A percentile compares a stretch with the other conserved stretches of the same genome.
Conservation (phyloP, 495 filamentous ascomycete genomes). For the Penicillium steckii region DNA sequence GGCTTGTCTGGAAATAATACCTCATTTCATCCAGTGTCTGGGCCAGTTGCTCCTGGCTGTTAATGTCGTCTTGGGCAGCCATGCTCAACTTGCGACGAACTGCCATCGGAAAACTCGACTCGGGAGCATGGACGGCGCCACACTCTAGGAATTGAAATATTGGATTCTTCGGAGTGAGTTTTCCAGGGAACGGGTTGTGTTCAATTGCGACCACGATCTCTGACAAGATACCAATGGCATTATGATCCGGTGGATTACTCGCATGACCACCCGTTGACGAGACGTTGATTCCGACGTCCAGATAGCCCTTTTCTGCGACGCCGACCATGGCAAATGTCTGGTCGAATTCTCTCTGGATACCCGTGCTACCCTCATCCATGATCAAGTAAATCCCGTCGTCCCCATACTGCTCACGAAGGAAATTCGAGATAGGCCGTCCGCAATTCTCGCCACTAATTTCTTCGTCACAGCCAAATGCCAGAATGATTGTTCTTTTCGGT, state of each 20-base stretch:
- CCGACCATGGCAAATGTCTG: conserved; percentile 52
- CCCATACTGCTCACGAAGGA: conserved; percentile 48
- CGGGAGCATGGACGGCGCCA: conserved; percentile 9
- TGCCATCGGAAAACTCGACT: conserved; percentile 6
- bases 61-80: no score
- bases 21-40: conserved; percentile 6
- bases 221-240: conserved; percentile 58
- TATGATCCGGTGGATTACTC: conserved; percentile 56
- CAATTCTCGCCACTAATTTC: conserved; percentile 53
- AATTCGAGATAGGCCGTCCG: conserved; percentile 42
- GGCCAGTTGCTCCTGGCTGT: conserved; percentile 4
- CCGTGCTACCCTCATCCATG: conserved; percentile 54
- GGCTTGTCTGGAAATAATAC: conserved; percentile 14
- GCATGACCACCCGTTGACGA: conserved; percentile 59
- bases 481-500: conserved; percentile 54
- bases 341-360: conserved; percentile 39
- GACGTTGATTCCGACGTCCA: conserved; percentile 53
- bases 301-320: conserved; percentile 58
- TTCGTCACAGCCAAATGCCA: conserved; percentile 64
- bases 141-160: conserved; percentile 15
- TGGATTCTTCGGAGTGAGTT: conserved; percentile 14
- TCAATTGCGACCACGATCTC: conserved; percentile 58
- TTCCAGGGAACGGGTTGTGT: conserved; percentile 41
- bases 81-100: conserved; percentile 6
- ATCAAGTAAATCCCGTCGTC: conserved; percentile 54